phyloP scores from a whole-genome alignment of 2,329 filamentous ascomycete species.

The Fusarium armeniacum region DNA sequence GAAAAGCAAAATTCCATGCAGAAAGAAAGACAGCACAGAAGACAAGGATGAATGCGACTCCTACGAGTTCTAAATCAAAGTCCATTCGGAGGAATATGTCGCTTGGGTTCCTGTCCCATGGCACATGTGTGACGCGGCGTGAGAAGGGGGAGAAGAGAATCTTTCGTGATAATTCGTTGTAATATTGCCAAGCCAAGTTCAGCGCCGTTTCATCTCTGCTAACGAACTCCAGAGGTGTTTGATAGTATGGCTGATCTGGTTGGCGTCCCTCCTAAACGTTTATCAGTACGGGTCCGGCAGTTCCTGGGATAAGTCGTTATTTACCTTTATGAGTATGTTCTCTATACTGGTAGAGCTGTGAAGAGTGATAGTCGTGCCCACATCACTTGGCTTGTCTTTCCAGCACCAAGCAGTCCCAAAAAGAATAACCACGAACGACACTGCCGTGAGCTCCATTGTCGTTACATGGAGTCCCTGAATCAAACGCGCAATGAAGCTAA shows the following conservation, averaged over 20 bases:
- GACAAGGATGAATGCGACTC: slow-evolving; percentile 25
- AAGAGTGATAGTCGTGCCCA: slow-evolving; percentile 9
- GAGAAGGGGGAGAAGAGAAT: slow-evolving; percentile 23
- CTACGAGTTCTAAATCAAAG: slow-evolving; percentile 23
- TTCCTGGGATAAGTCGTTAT: background rate
- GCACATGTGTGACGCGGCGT: slow-evolving; percentile 3
- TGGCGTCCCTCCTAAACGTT: background rate
- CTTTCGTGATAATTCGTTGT: slow-evolving; percentile 22
- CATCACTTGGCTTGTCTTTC: slow-evolving; percentile 31
- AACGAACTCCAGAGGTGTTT: slow-evolving; percentile 24
- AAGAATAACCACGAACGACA: slow-evolving; percentile 20
- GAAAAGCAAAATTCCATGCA: slow-evolving; percentile 25
- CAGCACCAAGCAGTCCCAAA: slow-evolving; percentile 33
- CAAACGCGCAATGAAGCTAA: slow-evolving; percentile 7
- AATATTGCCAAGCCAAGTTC: slow-evolving; percentile 30
- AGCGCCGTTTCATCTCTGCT: slow-evolving; percentile 28
- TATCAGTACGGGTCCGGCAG: too few relatives aligned
- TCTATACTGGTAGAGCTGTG: background rate
- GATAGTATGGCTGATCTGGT: slow-evolving; percentile 10
- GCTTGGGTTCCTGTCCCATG: slow-evolving; percentile 24
- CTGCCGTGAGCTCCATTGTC: slow-evolving; percentile 27
- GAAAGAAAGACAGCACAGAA: slow-evolving; percentile 23
- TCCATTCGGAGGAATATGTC: slow-evolving; percentile 29
- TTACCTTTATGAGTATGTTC: background rate
- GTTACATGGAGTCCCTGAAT: slow-evolving; percentile 22